phyloP scores from a whole-genome alignment of 805 yeast genomes.

The Candida vartiovaarae region DNA sequence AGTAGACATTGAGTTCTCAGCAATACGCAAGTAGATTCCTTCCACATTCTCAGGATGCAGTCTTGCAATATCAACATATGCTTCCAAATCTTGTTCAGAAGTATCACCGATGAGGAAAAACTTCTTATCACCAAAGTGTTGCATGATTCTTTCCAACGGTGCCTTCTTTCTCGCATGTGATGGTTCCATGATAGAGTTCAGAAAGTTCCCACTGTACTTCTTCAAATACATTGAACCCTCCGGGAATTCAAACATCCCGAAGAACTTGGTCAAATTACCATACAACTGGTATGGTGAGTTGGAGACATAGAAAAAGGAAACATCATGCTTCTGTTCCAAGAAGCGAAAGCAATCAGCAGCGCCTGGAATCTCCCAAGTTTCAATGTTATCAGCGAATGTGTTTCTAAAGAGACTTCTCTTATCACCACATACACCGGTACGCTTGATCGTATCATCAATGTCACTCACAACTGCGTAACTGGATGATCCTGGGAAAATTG shows the following conservation, averaged over 20 bases:
- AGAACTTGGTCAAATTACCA: slow-evolving; percentile 37
- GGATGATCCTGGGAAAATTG: slow-evolving; percentile 31
- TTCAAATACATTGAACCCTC: slow-evolving; percentile 79
- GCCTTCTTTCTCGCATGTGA: slow-evolving; percentile 73
- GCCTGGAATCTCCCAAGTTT: slow-evolving; percentile 66
- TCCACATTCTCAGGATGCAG: slow-evolving; percentile 54
- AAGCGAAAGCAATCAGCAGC: slow-evolving; percentile 65
- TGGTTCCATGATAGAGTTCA: slow-evolving; percentile 81
- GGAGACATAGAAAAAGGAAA: slow-evolving; percentile 86
- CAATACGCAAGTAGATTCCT: slow-evolving; percentile 77
- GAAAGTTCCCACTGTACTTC: slow-evolving; percentile 75
- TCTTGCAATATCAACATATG: slow-evolving; percentile 67
- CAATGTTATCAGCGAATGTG: slow-evolving; percentile 59
- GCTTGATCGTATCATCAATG: slow-evolving; percentile 88
- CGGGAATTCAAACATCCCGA: slow-evolving; percentile 55
- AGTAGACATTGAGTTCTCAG: slow-evolving; percentile 61
- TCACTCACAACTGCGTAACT: slow-evolving; percentile 82
- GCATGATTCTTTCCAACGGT: slow-evolving; percentile 52
- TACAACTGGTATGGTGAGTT: slow-evolving; percentile 92
- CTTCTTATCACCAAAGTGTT: slow-evolving; percentile 69
- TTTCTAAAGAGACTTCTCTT: slow-evolving; percentile 77
- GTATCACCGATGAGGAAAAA: slow-evolving; percentile 91
- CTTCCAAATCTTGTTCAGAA: slow-evolving; percentile 92
- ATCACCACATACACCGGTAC: slow-evolving; percentile 86
- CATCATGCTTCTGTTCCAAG: slow-evolving; percentile 34